A percentile compares a stretch with the other conserved stretches of the same genome.
Conservation (phyloP, 1,139 yeast genomes). For the Lodderomyces metapsilosis region DNA sequence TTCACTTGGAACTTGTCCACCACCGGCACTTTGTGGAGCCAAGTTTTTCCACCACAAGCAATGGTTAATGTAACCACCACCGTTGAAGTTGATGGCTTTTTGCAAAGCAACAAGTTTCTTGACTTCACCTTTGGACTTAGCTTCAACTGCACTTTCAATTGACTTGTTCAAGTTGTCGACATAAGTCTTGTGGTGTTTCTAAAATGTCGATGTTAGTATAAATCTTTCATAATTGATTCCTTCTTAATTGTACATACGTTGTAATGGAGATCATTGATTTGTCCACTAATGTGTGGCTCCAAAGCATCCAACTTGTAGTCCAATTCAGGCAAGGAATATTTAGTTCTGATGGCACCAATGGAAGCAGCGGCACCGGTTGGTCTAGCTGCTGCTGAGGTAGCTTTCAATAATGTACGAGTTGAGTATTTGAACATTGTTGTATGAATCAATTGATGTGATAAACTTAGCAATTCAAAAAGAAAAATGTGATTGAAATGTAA, state of each 20-base stretch:
- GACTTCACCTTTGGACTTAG: constrained; percentile 62
- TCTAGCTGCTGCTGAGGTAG: constrained; percentile 10
- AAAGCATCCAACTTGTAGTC: constrained; percentile 86
- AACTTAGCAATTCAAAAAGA: not conserved
- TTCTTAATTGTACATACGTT: constrained; percentile 9
- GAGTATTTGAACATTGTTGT: constrained; percentile 18
- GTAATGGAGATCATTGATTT: constrained; percentile 80
- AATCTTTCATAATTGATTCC: not conserved
- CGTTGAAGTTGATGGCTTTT: constrained; percentile 86
- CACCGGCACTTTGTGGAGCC: constrained; percentile 79
- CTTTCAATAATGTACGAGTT: constrained; percentile 14
- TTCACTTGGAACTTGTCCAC: constrained; percentile 76
- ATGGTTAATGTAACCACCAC: constrained; percentile 93
- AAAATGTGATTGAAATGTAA: no score
- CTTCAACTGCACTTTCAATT: constrained; percentile 73
- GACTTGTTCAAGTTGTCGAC: constrained; percentile 88
- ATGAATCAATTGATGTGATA: not conserved
- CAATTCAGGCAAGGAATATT: constrained; percentile 79
- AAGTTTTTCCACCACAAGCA: constrained; percentile 87
- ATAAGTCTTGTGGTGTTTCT: constrained; percentile 91
- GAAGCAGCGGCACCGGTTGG: constrained; percentile 17
- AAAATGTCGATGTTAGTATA: constrained; percentile 28
- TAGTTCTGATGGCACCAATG: constrained; percentile 48
- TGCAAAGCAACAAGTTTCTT: constrained; percentile 70
- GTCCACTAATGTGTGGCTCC: constrained; percentile 87